Conservation (phyloP, 1,284 basidiomycete genomes). For the Ceratobasidium sp. region DNA sequence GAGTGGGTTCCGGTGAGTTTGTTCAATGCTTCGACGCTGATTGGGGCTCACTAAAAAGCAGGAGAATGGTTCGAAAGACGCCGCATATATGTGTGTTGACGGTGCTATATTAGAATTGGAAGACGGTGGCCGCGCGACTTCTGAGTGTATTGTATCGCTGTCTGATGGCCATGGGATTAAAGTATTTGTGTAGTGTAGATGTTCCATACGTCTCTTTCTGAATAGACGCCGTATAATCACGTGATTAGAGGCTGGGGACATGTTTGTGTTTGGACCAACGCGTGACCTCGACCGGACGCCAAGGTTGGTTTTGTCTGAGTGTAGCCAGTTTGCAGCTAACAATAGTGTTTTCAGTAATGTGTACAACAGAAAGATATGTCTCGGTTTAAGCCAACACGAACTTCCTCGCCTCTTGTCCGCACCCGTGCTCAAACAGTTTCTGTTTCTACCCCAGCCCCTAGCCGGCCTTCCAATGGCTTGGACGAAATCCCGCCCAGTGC, state of each 20-base stretch:
- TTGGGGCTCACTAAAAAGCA: constrained; percentile 24
- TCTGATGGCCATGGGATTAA: constrained; percentile 15
- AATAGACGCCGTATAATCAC: constrained; percentile 12
- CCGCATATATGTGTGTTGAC: constrained; percentile 74
- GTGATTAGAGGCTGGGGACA: not conserved
- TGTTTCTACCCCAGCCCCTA: constrained; percentile 15
- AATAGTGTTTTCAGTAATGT: constrained; percentile 13
- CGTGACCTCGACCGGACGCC: not conserved
- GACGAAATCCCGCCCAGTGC: constrained; percentile 10
- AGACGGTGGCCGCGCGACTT: constrained; percentile 55
- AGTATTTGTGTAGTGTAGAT: constrained; percentile 31
- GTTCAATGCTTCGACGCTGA: not conserved
- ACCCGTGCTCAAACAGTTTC: constrained; percentile 17
- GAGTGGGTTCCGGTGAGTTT: constrained; percentile 80
- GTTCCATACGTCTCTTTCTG: not conserved
- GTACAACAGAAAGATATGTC: constrained; percentile 25
- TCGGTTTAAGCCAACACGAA: constrained; percentile 32
- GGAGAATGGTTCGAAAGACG: constrained; percentile 63
- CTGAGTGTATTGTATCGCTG: not conserved
- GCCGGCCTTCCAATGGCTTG: not conserved
- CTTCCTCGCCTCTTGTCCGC: constrained; percentile 33
- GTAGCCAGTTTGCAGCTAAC: not conserved
- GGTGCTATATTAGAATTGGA: constrained; percentile 70
- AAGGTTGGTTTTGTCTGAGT: constrained; percentile 16
- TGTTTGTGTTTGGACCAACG: constrained; percentile 22